These are phyloP conservation scores for Aspergillus haitiensis DNA, from an alignment of 495 filamentous ascomycete species.

Conservation along the genomic window DNA sequence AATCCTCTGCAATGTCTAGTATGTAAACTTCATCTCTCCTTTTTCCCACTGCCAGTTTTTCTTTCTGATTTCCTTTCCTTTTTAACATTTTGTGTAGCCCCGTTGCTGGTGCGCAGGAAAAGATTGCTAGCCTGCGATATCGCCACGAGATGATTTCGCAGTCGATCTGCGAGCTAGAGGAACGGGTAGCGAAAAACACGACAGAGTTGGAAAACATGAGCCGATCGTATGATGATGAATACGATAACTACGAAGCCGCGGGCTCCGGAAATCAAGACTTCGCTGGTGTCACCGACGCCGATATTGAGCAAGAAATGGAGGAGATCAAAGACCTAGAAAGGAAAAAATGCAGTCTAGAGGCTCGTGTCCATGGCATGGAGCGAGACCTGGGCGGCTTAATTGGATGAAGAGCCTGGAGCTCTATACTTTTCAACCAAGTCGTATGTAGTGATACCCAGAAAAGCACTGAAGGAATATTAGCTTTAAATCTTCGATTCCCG, in stretches of 20 bases:
- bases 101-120: slow-evolving; percentile 77
- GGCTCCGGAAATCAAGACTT: slow-evolving; percentile 49
- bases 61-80: not conserved
- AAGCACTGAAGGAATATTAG: not conserved
- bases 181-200: slow-evolving; percentile 73
- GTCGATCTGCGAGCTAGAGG: slow-evolving; percentile 77
- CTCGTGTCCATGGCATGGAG: slow-evolving; percentile 76
- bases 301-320: slow-evolving; percentile 72
- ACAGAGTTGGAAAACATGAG: slow-evolving; percentile 75
- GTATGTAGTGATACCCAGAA: not conserved
- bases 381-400: slow-evolving; percentile 70
- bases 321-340: slow-evolving; percentile 74
- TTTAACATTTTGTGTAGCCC: slow-evolving; percentile 47
- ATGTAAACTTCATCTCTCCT: slow-evolving; percentile 24
- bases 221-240: slow-evolving; percentile 44
- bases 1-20: slow-evolving; percentile 87
- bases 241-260: slow-evolving; percentile 32
- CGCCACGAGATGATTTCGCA: slow-evolving; percentile 70
- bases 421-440: not conserved
- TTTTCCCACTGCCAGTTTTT: no score
- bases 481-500: no score
- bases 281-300: slow-evolving; percentile 66
- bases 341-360: slow-evolving; percentile 75
- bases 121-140: slow-evolving; percentile 68
- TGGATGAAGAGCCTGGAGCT: slow-evolving; percentile 36